Percentiles rank a stretch among this genome's conserved stretches.
Conservation (phyloP, 2,329 filamentous ascomycete genomes). For the Diaporthe destruens region DNA sequence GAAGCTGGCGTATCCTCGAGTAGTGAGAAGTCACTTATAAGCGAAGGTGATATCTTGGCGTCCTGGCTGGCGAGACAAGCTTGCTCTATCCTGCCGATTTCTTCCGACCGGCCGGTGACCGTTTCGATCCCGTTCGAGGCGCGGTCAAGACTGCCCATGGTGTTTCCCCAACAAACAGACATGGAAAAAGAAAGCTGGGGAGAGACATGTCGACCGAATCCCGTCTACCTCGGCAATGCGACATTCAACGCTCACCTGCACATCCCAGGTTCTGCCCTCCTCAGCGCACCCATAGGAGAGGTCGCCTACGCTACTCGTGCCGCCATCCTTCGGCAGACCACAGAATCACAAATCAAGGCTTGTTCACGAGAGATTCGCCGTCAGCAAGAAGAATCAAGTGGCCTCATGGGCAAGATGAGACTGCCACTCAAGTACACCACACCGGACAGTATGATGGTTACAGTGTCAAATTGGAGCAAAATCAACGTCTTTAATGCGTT, state of each 20-base stretch:
- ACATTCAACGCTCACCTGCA: conserved; percentile 18
- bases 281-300: conserved; percentile 14
- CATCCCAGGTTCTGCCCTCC: conserved; percentile 4
- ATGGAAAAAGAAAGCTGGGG: conserved; percentile 14
- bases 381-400: neutral
- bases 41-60: neutral
- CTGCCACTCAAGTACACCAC: conserved; percentile 22
- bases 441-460: conserved; percentile 19
- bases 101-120: conserved; percentile 7
- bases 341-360: conserved; percentile 18
- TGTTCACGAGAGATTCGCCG: conserved; percentile 8
- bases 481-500: conserved; percentile 6
- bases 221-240: conserved; percentile 7
- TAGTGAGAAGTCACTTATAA: conserved; percentile 1
- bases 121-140: conserved; percentile 10
- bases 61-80: conserved; percentile 21
- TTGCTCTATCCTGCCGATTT: conserved; percentile 11
- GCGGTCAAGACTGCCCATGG: conserved; percentile 9
- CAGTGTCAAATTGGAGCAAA: conserved; percentile 17
- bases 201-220: neutral
- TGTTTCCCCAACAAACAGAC: neutral
- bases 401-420: neutral
- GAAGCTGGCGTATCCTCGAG: neutral
- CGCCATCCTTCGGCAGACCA: conserved; percentile 7
- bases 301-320: neutral